Percentiles rank a stretch among this genome's conserved stretches.
These are phyloP conservation scores for Amanita inopinata DNA, from an alignment of 768 basidiomycete species.

Conservation along the genomic window DNA sequence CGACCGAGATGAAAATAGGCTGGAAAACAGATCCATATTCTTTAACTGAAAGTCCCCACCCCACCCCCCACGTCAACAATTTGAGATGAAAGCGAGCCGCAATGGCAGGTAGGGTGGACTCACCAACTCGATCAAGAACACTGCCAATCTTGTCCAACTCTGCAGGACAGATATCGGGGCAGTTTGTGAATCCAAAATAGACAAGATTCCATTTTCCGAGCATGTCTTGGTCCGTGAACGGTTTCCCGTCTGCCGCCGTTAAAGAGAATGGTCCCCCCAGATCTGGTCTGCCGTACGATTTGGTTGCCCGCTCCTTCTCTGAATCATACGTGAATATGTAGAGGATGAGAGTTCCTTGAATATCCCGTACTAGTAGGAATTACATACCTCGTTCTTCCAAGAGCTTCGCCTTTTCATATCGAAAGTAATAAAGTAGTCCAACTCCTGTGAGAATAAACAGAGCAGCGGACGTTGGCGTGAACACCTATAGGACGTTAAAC, in stretches of 20 bases:
- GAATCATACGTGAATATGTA: conserved; percentile 2
- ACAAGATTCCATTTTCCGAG: conserved; percentile 86
- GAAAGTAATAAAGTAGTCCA: conserved; percentile 84
- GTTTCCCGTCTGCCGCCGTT: conserved; percentile 49
- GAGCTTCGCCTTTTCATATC: conserved; percentile 72
- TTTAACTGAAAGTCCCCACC: conserved; percentile 39
- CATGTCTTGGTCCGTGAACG: conserved; percentile 78
- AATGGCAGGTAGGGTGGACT: conserved; percentile 16
- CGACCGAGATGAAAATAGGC: conserved; percentile 93
- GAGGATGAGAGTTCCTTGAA: conserved; percentile 5
- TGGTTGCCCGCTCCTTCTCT: conserved; percentile 70
- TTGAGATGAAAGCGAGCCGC: not conserved
- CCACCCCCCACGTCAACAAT: not conserved
- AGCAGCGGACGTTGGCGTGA: conserved; percentile 77
- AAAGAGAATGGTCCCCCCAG: conserved; percentile 90
- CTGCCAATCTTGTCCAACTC: conserved; percentile 91
- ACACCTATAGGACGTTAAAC: conserved; percentile 48
- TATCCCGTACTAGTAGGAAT: not conserved
- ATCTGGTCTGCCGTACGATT: conserved; percentile 73
- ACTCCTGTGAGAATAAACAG: conserved; percentile 78
- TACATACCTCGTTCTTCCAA: conserved; percentile 65
- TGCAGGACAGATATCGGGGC: conserved; percentile 97
- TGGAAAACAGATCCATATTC: conserved; percentile 64
- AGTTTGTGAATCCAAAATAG: conserved; percentile 99
- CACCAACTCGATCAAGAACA: conserved; percentile 66